Evolutionary conservation across 2,329 filamentous ascomycete species (phyloP).

Genomic region (Cladophialophora carrionii): DNA sequence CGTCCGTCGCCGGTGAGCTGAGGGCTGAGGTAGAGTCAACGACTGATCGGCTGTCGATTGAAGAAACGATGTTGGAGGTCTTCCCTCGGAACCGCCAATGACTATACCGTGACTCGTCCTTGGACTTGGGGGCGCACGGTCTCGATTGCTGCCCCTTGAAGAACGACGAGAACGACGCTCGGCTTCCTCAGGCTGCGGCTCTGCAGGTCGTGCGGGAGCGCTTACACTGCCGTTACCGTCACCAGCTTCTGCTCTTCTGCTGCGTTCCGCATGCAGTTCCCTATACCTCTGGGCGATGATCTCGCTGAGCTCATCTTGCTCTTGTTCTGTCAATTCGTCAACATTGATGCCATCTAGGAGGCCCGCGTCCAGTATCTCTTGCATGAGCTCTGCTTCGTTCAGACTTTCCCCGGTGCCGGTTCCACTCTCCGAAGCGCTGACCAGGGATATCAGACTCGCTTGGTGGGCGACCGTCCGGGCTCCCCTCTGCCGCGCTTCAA

Average conservation of each 20-base stretch:
- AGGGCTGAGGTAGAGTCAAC: constrained; percentile 23
- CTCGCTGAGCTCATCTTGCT: constrained; percentile 88
- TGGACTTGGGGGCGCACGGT: constrained; percentile 31
- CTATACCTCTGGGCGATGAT: constrained; percentile 88
- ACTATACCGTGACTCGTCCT: constrained; percentile 27
- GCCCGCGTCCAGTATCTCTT: constrained; percentile 86
- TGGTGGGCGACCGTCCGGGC: constrained; percentile 79
- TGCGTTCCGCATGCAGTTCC: constrained; percentile 64
- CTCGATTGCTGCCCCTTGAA: constrained; percentile 30
- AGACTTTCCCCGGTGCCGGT: constrained; percentile 62
- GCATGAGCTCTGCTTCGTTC: constrained; percentile 83
- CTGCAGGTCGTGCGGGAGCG: constrained; percentile 37
- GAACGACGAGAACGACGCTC: constrained; percentile 42
- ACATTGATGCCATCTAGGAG: constrained; percentile 85
- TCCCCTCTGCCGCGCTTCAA: constrained; percentile 42
- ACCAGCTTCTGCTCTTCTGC: constrained; percentile 55
- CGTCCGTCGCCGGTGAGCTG: constrained; percentile 34
- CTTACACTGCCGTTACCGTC: constrained; percentile 8
- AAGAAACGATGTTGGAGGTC: constrained; percentile 26
- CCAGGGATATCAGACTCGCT: constrained; percentile 79
- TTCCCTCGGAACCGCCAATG: constrained; percentile 14
- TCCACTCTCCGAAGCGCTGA: constrained; percentile 70
- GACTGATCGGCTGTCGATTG: constrained; percentile 25
- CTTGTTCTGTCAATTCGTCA: constrained; percentile 78
- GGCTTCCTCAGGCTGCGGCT: constrained; percentile 50